Percentiles rank a stretch among this genome's conserved stretches.
Conservation (phyloP, 345 rosid species). For the Acer saccharum region DNA sequence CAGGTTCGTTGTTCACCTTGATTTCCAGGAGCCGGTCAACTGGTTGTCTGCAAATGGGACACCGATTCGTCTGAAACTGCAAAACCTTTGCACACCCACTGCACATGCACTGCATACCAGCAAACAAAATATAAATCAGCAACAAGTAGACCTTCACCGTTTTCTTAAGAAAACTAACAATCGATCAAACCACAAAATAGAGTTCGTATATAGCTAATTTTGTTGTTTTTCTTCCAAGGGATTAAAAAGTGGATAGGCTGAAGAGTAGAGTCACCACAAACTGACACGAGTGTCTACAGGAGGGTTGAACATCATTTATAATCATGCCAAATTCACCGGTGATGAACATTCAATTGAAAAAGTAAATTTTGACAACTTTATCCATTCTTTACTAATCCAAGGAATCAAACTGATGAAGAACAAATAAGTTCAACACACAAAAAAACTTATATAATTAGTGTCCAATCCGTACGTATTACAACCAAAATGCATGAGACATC, state of each 20-base stretch:
- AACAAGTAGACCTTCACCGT: not conserved
- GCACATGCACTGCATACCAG: slow-evolving; percentile 56
- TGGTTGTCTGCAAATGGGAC: slow-evolving; percentile 62
- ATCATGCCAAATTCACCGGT: not conserved
- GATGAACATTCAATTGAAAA: not conserved
- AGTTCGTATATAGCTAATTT: not conserved
- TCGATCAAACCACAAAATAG: not conserved
- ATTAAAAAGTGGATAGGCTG: not conserved
- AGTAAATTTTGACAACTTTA: not conserved
- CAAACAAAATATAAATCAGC: slow-evolving; percentile 7
- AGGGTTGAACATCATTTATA: not conserved
- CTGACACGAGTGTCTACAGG: not conserved
- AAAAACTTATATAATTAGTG: not conserved
- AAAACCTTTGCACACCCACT: slow-evolving; percentile 53
- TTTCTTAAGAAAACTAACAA: not conserved
- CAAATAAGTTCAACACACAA: not conserved
- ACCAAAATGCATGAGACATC: too few relatives aligned
- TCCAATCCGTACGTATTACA: not conserved
- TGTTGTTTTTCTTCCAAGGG: not conserved
- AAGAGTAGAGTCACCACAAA: too few relatives aligned
- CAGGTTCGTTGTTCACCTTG: slow-evolving; percentile 43
- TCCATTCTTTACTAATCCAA: not conserved
- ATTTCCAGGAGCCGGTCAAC: slow-evolving; percentile 54
- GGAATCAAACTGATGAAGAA: not conserved
- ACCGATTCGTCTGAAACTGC: slow-evolving; percentile 45